phyloP scores from a whole-genome alignment of 2,329 filamentous ascomycete genomes.

The Didymosphaeria variabile region DNA sequence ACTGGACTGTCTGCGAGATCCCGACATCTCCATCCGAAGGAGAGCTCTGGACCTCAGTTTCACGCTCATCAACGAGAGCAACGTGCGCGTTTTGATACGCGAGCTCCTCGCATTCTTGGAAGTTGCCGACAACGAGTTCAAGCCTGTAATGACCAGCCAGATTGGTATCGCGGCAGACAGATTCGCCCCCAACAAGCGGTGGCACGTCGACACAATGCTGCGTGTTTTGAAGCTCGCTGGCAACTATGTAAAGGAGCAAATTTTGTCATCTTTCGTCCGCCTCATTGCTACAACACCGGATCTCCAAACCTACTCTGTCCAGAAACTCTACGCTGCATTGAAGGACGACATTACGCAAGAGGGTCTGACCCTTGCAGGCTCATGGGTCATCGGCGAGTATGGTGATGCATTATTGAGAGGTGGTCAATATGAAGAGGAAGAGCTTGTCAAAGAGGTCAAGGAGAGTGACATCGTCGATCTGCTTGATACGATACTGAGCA shows the following conservation, averaged over 20 bases:
- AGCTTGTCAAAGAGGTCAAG: constrained; percentile 81
- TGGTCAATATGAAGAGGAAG: constrained; percentile 93
- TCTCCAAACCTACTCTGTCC: constrained; percentile 93
- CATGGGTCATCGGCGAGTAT: constrained; percentile 98
- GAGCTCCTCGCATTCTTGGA: constrained; percentile 95
- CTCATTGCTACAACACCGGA: constrained; percentile 94
- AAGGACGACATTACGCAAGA: constrained; percentile 99
- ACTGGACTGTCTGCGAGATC: constrained; percentile 92
- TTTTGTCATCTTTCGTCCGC: constrained; percentile 94
- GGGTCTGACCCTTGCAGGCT: constrained; percentile 88
- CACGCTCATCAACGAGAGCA: constrained; percentile 95
- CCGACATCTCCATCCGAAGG: constrained; percentile 96
- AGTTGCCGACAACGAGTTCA: constrained; percentile 98
- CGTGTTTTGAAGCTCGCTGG: constrained; percentile 89
- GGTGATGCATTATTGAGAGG: constrained; percentile 88
- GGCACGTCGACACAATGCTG: constrained; percentile 98
- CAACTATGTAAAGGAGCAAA: constrained; percentile 97
- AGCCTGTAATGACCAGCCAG: constrained; percentile 96
- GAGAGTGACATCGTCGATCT: constrained; percentile 92
- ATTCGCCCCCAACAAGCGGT: constrained; percentile 95
- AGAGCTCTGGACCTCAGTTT: constrained; percentile 97
- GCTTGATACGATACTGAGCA: constrained; percentile 91
- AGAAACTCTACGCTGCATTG: constrained; percentile 89
- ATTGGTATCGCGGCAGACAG: constrained; percentile 97
- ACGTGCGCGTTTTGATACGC: constrained; percentile 90